phyloP scores from a whole-genome alignment of 2,329 filamentous ascomycete genomes.

The Cordyceps sp. region DNA sequence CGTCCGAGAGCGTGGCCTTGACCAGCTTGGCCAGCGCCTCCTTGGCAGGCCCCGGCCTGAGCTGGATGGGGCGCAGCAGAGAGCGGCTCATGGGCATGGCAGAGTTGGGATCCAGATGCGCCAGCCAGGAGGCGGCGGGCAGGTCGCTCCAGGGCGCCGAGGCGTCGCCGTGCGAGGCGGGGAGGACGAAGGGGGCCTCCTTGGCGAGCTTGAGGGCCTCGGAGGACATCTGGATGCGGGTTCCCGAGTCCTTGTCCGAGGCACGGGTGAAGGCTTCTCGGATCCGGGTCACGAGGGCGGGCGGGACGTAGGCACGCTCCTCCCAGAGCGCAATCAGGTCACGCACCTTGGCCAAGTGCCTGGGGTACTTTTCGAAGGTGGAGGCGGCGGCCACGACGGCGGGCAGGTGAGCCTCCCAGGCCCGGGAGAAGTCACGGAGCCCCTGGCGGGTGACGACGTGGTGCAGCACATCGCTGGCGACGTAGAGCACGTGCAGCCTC shows the following conservation, averaged over 20 bases:
- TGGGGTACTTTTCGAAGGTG: slow-evolving; percentile 42
- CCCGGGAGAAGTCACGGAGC: slow-evolving; percentile 33
- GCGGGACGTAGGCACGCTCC: slow-evolving; percentile 43
- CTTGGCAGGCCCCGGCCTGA: slow-evolving; percentile 51
- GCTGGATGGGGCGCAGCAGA: slow-evolving; percentile 54
- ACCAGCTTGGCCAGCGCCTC: slow-evolving; percentile 49
- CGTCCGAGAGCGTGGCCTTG: slow-evolving; percentile 52
- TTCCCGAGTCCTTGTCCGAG: slow-evolving; percentile 7
- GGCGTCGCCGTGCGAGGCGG: slow-evolving; percentile 59
- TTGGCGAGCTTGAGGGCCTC: slow-evolving; percentile 26
- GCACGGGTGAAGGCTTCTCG: slow-evolving; percentile 34
- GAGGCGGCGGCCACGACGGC: slow-evolving; percentile 44
- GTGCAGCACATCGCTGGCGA: slow-evolving; percentile 65
- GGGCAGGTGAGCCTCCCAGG: slow-evolving; percentile 41
- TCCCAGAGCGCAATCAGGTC: slow-evolving; percentile 55
- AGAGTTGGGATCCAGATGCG: slow-evolving; percentile 62
- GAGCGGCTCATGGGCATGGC: slow-evolving; percentile 55
- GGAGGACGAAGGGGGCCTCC: slow-evolving; percentile 52
- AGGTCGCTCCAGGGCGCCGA: slow-evolving; percentile 65
- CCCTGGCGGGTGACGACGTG: slow-evolving; percentile 41
- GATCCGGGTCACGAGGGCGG: slow-evolving; percentile 38
- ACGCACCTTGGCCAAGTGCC: slow-evolving; percentile 47
- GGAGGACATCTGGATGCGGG: slow-evolving; percentile 7
- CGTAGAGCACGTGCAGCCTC: slow-evolving; percentile 59
- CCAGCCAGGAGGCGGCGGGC: slow-evolving; percentile 67